These are phyloP conservation scores for Colletotrichum cuscutae DNA, from an alignment of 2,329 filamentous ascomycete genomes.

Conservation along the genomic window DNA sequence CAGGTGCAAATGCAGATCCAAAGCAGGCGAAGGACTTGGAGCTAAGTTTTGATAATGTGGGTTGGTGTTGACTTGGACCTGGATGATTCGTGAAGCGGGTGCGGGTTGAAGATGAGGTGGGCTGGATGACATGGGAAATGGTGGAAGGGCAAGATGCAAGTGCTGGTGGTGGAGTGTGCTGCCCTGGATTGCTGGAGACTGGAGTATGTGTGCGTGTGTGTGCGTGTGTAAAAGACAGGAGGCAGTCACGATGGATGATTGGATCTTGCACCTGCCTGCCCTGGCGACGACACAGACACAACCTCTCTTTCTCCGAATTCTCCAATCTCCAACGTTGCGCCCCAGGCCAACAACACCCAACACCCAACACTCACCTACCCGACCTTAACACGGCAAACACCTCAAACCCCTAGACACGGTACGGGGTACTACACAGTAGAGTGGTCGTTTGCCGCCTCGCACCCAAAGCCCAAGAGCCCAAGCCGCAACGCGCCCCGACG, in stretches of 20 bases:
- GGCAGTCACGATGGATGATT: neutral
- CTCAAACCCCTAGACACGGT: neutral
- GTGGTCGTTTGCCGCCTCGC: neutral
- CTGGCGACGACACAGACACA: too few species aligned
- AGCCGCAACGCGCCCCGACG: too few species aligned
- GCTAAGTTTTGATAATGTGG: neutral
- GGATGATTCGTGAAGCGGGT: too few species aligned
- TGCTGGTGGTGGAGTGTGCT: neutral
- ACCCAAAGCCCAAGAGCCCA: too few species aligned
- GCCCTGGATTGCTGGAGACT: neutral
- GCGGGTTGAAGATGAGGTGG: too few species aligned
- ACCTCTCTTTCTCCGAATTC: neutral
- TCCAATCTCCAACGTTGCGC: neutral
- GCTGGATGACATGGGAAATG: neutral
- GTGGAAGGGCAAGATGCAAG: neutral
- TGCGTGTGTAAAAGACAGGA: neutral
- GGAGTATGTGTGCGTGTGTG: too few species aligned
- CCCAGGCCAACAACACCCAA: too few species aligned
- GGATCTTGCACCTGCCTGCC: neutral
- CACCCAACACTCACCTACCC: neutral
- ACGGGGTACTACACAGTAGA: neutral
- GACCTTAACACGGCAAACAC: neutral
- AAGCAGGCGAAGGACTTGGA: neutral
- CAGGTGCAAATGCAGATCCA: slow-evolving; percentile 5
- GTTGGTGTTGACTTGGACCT: too few species aligned